Evolutionary conservation across 2,329 filamentous ascomycete genomes (phyloP), one percentile per base, ranked within the genome.

Genomic region (Westerdykella sp.): DNA sequence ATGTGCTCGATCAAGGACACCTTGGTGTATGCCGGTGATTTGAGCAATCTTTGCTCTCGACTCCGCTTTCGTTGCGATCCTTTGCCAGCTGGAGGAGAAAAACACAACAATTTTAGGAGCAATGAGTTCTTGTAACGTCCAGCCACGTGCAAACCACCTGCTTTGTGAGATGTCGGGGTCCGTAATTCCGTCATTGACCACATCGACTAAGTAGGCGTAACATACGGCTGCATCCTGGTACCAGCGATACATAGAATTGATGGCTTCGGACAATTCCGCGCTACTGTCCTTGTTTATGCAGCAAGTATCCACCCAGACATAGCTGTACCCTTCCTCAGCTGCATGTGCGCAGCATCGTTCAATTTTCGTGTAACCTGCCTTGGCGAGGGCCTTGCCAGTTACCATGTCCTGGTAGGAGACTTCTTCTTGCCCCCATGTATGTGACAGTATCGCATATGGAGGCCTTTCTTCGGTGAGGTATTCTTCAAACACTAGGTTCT

Each of bases 241-340:
- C 39, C 28, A 41, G 7, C 23, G 39, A 25, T 14, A 41, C 31
- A 41, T 41, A 11, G 28, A 34, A 16, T 41, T 44, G 22, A 2
- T 32, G 13, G 0, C n/a, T 37, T 11, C 16, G n/a, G 0, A n/a
- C 18, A 18, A 31, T 4, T 2, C 25, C 28, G 2, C 13, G 6
- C 1, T 35, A 21, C 9, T 39, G 34, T 5, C 50, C 23, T 56
- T 53, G 30, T 56, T 40, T 15, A 56, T 56, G 34, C 54, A 56
- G 45, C 48, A 56, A 39, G 52, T 55, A 37, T 56, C 46, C 25
- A 54, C 47, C 48, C 44, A 56, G 48, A 54, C 53, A 44, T 55
- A 57, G 41, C 48, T 43, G 40, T 55, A 53, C 44, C 39, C 10
- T 31, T 56, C 51, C 37, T 47, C 15, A 13, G 50, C 55, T 25